Conservation (phyloP, 768 basidiomycete genomes). For the Chalciporus piperatus region DNA sequence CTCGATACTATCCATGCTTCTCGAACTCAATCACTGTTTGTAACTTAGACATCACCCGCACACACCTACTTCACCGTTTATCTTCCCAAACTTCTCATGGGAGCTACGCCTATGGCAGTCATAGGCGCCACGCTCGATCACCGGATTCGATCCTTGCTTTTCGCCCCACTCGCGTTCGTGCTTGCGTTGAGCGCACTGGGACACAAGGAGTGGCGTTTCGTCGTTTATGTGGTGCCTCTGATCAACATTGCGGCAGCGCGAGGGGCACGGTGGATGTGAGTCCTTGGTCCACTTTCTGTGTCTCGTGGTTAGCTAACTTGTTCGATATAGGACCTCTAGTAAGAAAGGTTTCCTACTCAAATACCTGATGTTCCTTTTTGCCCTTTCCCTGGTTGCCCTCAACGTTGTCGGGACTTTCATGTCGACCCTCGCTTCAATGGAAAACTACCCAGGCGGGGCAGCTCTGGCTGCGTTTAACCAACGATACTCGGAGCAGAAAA, state of each 20-base stretch:
- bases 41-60: conserved; percentile 61
- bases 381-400: conserved; percentile 45
- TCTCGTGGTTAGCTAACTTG: background rate
- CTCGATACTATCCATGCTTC: background rate
- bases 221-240: conserved; percentile 81
- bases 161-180: conserved; percentile 54
- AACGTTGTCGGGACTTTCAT: conserved; percentile 57
- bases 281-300: background rate
- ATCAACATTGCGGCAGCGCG: conserved; percentile 79
- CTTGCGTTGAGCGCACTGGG: conserved; percentile 68
- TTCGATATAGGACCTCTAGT: conserved; percentile 39
- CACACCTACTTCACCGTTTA: conserved; percentile 61
- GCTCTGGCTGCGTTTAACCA: conserved; percentile 66
- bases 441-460: conserved; percentile 88
- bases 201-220: conserved; percentile 98
- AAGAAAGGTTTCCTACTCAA: conserved; percentile 49
- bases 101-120: conserved; percentile 57
- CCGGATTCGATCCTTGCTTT: conserved; percentile 48
- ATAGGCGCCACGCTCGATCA: conserved; percentile 49
- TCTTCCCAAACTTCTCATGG: conserved; percentile 78
- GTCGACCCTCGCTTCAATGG: conserved; percentile 54
- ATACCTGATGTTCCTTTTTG: conserved; percentile 42
- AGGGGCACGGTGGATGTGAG: conserved; percentile 64
- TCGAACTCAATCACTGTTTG: background rate
- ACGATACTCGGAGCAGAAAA: conserved; percentile 34